phyloP scores from a whole-genome alignment of 345 rosid genomes.

The Euphorbia lathyris region DNA sequence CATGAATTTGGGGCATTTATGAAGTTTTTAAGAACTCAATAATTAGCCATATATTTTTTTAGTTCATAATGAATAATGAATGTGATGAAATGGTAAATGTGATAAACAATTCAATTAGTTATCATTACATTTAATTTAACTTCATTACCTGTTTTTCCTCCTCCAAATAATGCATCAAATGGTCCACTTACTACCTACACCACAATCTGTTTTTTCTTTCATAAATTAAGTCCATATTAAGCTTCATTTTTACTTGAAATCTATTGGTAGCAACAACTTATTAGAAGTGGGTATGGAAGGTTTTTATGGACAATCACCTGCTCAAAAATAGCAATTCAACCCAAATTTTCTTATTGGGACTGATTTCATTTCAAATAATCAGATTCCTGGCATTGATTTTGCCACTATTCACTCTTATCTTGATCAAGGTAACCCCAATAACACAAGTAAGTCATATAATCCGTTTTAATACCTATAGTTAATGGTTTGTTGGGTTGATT shows the following conservation, averaged over 20 bases:
- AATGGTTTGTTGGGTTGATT: neutral
- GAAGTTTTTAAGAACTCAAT: too few species aligned
- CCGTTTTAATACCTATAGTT: neutral
- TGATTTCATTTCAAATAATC: constrained; percentile 82
- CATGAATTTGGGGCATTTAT: too few species aligned
- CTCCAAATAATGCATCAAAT: too few species aligned
- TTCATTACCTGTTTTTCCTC: too few species aligned
- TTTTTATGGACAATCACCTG: constrained; percentile 71
- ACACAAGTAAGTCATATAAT: neutral
- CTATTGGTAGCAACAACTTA: constrained; percentile 75
- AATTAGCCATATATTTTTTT: too few species aligned
- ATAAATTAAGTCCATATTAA: too few species aligned
- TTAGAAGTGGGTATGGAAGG: constrained; percentile 88
- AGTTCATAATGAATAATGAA: too few species aligned
- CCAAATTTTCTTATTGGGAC: constrained; percentile 72
- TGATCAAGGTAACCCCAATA: constrained; percentile 71
- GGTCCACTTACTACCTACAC: too few species aligned
- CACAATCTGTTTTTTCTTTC: too few species aligned
- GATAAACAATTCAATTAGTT: too few species aligned
- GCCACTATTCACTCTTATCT: constrained; percentile 87
- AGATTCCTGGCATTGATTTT: constrained; percentile 68
- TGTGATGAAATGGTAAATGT: too few species aligned
- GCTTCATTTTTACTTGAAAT: constrained; percentile 64
- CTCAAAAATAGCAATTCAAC: constrained; percentile 63
- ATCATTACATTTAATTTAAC: too few species aligned